Evolutionary conservation across 1,284 basidiomycete species (phyloP).

Genomic region (Neolentinus lepideus): DNA sequence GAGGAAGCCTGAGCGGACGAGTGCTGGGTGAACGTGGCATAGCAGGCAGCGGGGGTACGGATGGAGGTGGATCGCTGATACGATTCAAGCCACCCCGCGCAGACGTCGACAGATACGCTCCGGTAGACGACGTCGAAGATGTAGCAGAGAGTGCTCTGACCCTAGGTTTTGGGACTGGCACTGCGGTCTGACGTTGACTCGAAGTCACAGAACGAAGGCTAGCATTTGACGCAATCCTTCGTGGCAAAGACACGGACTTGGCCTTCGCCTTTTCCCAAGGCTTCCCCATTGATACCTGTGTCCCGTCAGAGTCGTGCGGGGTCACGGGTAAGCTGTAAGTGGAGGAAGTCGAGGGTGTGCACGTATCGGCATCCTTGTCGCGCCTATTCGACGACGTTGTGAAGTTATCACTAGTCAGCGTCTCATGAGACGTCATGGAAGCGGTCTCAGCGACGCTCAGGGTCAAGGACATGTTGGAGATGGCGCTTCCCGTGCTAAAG

Average conservation of each 20-base stretch:
- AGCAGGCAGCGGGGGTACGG: not conserved
- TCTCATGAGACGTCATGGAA: not conserved
- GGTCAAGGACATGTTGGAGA: conserved; percentile 11
- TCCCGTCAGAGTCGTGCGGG: conserved; percentile 18
- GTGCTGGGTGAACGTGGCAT: not conserved
- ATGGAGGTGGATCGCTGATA: not conserved
- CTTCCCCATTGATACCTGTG: not conserved
- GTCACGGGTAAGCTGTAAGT: conserved; percentile 36
- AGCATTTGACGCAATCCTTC: not conserved
- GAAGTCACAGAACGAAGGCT: not conserved
- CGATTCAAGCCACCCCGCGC: not conserved
- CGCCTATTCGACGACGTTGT: not conserved
- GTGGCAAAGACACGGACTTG: not conserved
- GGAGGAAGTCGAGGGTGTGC: conserved; percentile 24
- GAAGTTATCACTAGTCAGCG: not conserved
- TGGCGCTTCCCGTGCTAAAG: not conserved
- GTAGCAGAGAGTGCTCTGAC: not conserved
- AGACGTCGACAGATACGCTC: not conserved
- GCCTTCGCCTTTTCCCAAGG: conserved; percentile 2
- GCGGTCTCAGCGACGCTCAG: conserved; percentile 14
- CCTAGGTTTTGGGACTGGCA: not conserved
- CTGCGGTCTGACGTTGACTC: not conserved
- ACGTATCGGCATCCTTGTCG: conserved; percentile 3
- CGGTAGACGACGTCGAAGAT: not conserved
- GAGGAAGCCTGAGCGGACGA: conserved; percentile 1